Conservation (phyloP, 2,329 filamentous ascomycete genomes). For the Fusarium robinianum region DNA sequence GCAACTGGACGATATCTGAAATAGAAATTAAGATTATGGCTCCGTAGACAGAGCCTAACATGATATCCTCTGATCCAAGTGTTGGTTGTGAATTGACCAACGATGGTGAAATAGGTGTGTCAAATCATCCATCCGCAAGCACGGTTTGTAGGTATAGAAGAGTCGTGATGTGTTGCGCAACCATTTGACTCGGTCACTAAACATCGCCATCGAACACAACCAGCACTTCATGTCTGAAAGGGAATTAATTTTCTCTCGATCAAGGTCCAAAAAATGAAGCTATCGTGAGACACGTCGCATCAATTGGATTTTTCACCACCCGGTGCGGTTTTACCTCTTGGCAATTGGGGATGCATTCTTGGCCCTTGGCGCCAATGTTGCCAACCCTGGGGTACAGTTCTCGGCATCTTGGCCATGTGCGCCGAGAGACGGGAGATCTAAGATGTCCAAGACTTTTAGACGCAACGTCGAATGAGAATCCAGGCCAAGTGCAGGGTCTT, state of each 20-base stretch:
- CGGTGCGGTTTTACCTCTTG: slow-evolving; percentile 33
- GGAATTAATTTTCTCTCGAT: not conserved
- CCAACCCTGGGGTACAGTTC: slow-evolving; percentile 28
- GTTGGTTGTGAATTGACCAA: too few species aligned
- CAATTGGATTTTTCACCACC: slow-evolving; percentile 30
- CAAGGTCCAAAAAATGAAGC: slow-evolving; percentile 7
- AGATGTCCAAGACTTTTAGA: slow-evolving; percentile 30
- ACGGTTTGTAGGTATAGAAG: too few species aligned
- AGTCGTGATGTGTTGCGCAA: too few species aligned
- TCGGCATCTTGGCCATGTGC: slow-evolving; percentile 35
- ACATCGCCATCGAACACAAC: not conserved
- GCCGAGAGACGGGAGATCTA: slow-evolving; percentile 24
- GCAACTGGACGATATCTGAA: too few species aligned
- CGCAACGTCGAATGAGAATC: slow-evolving; percentile 22
- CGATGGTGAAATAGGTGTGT: too few species aligned
- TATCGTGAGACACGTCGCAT: slow-evolving; percentile 11
- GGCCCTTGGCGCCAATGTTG: slow-evolving; percentile 32
- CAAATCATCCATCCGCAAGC: too few species aligned
- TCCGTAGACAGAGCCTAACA: too few species aligned
- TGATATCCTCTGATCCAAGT: too few species aligned
- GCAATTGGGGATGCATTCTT: slow-evolving; percentile 25
- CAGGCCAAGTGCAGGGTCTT: too few species aligned
- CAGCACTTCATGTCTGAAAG: too few species aligned
- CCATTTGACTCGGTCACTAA: not conserved
- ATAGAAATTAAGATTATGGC: too few species aligned